Percentiles rank a stretch among this genome's conserved stretches.
phyloP scores from a whole-genome alignment of 2,329 filamentous ascomycete species.

The Colletotrichum sp. region DNA sequence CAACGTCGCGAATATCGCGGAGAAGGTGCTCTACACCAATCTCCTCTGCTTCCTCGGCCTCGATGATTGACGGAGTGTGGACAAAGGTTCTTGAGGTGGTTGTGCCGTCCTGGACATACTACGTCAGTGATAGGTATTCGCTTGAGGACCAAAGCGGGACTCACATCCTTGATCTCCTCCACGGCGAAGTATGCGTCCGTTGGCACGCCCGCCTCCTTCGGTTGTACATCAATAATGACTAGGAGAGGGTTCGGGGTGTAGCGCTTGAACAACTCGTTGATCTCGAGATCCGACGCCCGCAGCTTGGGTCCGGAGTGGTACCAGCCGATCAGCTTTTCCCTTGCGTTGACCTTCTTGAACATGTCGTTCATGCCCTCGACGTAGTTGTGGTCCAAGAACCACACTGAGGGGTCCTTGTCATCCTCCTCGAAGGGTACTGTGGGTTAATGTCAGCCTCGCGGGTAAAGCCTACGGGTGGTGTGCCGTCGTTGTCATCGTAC shows the following conservation, averaged over 20 bases:
- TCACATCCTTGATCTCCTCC: slow-evolving; percentile 98
- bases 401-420: slow-evolving; percentile 97
- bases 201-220: slow-evolving; percentile 95
- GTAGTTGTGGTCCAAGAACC: slow-evolving; percentile 99
- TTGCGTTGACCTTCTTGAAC: slow-evolving; percentile 99
- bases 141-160: slow-evolving; percentile 35
- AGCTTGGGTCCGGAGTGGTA: slow-evolving; percentile 98
- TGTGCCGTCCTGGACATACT: slow-evolving; percentile 78
- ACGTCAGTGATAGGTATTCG: slow-evolving; percentile 10
- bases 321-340: slow-evolving; percentile 99
- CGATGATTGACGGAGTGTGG: slow-evolving; percentile 97
- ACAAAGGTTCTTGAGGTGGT: slow-evolving; percentile 98
- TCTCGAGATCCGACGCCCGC: slow-evolving; percentile 93
- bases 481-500: slow-evolving; percentile 51
- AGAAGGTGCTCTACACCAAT: slow-evolving; percentile 98
- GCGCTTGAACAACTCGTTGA: slow-evolving; percentile 99
- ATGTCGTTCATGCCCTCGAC: slow-evolving; percentile 99
- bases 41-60: slow-evolving; percentile 98
- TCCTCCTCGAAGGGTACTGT: slow-evolving; percentile 98
- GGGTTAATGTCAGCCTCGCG: slow-evolving; percentile 19
- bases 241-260: slow-evolving; percentile 96
- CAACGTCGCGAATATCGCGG: slow-evolving; percentile 96
- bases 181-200: slow-evolving; percentile 99
- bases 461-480: slow-evolving; percentile 1
- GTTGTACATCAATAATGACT: slow-evolving; percentile 98